phyloP scores from a whole-genome alignment of 805 yeast genomes.

The Millerago galiae region DNA sequence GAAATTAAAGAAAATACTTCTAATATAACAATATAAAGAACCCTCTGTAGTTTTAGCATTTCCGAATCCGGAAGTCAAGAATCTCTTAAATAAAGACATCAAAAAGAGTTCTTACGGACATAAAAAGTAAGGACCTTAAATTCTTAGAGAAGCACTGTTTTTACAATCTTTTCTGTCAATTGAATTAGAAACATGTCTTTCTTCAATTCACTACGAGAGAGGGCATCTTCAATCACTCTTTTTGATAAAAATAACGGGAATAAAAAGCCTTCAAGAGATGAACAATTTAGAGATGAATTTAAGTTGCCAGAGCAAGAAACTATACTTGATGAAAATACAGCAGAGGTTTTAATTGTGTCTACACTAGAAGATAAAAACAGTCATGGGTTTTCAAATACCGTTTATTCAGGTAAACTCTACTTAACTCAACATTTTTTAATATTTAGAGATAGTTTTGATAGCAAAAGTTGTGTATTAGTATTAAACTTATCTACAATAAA shows the following conservation, averaged over 20 bases:
- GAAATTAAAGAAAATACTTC: slow-evolving; percentile 18
- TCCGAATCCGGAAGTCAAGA: slow-evolving; percentile 9
- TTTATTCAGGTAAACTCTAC: slow-evolving; percentile 57
- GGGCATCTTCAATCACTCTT: slow-evolving; percentile 37
- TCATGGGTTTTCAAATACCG: slow-evolving; percentile 23
- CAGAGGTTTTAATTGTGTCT: slow-evolving; percentile 44
- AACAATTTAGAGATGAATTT: slow-evolving; percentile 60
- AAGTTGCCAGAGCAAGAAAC: slow-evolving; percentile 66
- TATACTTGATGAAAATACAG: slow-evolving; percentile 58
- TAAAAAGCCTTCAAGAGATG: slow-evolving; percentile 55
- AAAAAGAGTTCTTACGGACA: not conserved
- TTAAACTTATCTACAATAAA: slow-evolving; percentile 73
- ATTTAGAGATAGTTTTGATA: slow-evolving; percentile 67
- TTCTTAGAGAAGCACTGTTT: not conserved
- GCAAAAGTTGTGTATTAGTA: slow-evolving; percentile 57
- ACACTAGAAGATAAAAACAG: slow-evolving; percentile 15
- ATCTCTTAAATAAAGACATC: not conserved
- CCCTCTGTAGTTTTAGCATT: not conserved
- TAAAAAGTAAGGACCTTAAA: not conserved
- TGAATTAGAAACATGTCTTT: slow-evolving; percentile 33
- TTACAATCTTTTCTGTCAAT: not conserved
- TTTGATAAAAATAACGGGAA: slow-evolving; percentile 32
- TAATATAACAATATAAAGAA: not conserved
- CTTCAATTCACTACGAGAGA: slow-evolving; percentile 36
- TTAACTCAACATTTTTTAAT: slow-evolving; percentile 71